Percentiles rank a stretch among this genome's conserved stretches.
These are phyloP conservation scores for Ceratobasidium sp. DNA, from an alignment of 1,284 basidiomycete genomes.

Conservation along the genomic window DNA sequence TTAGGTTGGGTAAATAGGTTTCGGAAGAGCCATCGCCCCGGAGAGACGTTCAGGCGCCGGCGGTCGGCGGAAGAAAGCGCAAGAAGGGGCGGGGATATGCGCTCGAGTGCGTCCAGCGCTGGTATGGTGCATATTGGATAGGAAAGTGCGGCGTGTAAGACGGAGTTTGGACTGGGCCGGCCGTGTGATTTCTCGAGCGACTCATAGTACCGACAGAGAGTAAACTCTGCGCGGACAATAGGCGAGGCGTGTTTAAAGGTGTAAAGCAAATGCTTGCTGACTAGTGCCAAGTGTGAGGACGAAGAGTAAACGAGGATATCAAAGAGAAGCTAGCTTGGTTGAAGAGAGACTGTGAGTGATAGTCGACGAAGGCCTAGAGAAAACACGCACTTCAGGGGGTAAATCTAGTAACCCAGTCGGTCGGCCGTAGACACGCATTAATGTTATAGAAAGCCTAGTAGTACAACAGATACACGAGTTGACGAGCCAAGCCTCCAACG, in stretches of 20 bases:
- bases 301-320: constrained; percentile 23
- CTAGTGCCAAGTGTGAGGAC: constrained; percentile 20
- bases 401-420: constrained; percentile 38
- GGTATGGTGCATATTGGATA: constrained; percentile 39
- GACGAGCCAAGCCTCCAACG: background rate
- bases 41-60: constrained; percentile 5
- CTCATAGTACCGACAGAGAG: constrained; percentile 2
- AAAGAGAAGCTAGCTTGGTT: constrained; percentile 35
- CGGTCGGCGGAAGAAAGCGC: constrained; percentile 15
- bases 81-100: constrained; percentile 4
- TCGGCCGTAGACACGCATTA: background rate
- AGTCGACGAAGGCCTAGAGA: background rate
- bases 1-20: constrained; percentile 20
- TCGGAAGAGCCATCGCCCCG: constrained; percentile 34
- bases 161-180: background rate
- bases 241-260: constrained; percentile 42
- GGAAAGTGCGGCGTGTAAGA: constrained; percentile 32
- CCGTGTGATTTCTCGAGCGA: constrained; percentile 1
- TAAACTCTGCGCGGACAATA: constrained; percentile 21
- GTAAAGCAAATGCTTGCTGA: constrained; percentile 30
- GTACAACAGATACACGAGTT: no score
- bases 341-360: constrained; percentile 5
- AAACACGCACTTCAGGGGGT: constrained; percentile 30
- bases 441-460: background rate
- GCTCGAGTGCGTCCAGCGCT: constrained; percentile 23